Conservation (phyloP, 805 yeast species). For the Wickerhamomyces bovis region DNA sequence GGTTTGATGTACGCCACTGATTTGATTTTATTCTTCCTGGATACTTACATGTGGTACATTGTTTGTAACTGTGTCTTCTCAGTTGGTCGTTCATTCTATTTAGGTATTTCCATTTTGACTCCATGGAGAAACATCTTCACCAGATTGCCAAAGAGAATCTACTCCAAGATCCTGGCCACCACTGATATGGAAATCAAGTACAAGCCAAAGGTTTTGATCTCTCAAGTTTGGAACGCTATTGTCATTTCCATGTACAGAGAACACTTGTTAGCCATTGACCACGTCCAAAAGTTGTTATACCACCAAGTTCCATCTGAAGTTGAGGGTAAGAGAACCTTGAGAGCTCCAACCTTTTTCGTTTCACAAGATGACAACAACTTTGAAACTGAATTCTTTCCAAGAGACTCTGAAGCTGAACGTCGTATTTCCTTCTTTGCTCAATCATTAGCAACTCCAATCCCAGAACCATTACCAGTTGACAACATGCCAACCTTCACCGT, state of each 20-base stretch:
- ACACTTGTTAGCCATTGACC: constrained; percentile 95
- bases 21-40: constrained; percentile 92
- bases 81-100: constrained; percentile 94
- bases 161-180: constrained; percentile 95
- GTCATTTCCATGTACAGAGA: constrained; percentile 99
- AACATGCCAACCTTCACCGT: constrained; percentile 99
- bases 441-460: constrained; percentile 96
- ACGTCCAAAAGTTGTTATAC: constrained; percentile 92
- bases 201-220: constrained; percentile 95
- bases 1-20: constrained; percentile 93
- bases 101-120: constrained; percentile 97
- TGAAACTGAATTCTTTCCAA: constrained; percentile 95
- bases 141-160: constrained; percentile 97
- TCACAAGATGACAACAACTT: constrained; percentile 92
- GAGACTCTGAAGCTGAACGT: constrained; percentile 97
- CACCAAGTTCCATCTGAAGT: constrained; percentile 98
- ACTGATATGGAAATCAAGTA: constrained; percentile 99
- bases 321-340: constrained; percentile 95
- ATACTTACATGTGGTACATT: constrained; percentile 99
- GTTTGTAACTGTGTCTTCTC: constrained; percentile 91
- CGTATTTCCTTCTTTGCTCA: constrained; percentile 99
- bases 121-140: constrained; percentile 99
- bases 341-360: constrained; percentile 98
- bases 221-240: constrained; percentile 99
- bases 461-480: constrained; percentile 98